Conservation (phyloP, 441 rosid species). For the Raphanus hybrid region DNA sequence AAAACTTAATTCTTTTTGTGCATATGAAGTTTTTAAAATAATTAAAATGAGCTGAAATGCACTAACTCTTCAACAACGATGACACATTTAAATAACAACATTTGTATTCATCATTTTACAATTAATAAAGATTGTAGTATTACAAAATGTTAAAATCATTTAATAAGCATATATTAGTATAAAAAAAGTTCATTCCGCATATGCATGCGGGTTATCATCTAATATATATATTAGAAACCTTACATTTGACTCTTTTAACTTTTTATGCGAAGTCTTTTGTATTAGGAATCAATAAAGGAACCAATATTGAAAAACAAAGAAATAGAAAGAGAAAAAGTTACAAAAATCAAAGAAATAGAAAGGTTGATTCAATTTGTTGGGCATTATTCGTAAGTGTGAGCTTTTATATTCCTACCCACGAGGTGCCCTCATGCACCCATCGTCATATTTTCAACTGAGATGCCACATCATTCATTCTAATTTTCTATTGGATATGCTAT, state of each 20-base stretch:
- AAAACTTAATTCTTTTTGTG: too few species aligned
- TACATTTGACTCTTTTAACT: background rate
- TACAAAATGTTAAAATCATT: too few species aligned
- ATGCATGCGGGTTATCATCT: too few species aligned
- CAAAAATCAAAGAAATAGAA: background rate
- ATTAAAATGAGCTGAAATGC: too few species aligned
- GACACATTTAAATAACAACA: too few species aligned
- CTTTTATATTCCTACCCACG: slow-evolving; percentile 17
- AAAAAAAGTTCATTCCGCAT: too few species aligned
- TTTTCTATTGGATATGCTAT: background rate
- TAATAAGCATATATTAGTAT: too few species aligned
- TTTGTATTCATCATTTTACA: too few species aligned
- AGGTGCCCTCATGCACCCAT: slow-evolving; percentile 1
- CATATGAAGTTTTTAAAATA: too few species aligned
- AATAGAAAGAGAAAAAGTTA: background rate
- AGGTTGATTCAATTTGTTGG: slow-evolving; percentile 23
- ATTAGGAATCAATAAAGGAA: slow-evolving; percentile 11
- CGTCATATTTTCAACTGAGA: slow-evolving; percentile 15
- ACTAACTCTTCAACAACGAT: too few species aligned
- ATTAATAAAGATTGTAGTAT: too few species aligned
- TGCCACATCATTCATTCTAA: slow-evolving; percentile 9
- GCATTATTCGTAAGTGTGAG: slow-evolving; percentile 19
- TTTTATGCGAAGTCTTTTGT: background rate
- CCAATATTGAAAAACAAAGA: background rate
- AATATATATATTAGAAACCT: background rate